Percentiles rank a stretch among this genome's conserved stretches.
Evolutionary conservation across 305 asterid species (phyloP).

Genomic region (Fraxinus sp.): DNA sequence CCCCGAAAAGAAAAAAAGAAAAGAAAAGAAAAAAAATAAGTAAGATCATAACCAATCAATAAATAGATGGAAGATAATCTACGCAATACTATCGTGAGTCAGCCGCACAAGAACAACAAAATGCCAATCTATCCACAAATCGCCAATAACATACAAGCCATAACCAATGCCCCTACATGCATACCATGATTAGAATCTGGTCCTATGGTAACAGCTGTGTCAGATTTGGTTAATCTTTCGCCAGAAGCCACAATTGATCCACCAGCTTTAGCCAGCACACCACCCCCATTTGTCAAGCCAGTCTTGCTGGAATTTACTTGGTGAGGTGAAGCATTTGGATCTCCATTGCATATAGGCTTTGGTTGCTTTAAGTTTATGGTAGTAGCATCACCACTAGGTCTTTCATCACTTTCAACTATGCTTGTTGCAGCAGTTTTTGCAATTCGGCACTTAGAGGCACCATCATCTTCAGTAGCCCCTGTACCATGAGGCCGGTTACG

Average conservation of each 20-base stretch:
- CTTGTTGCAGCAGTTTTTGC: conserved; percentile 37
- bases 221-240: conserved; percentile 52
- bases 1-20: not conserved
- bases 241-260: conserved; percentile 41
- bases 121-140: conserved; percentile 16
- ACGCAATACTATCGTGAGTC: not conserved
- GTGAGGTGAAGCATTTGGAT: conserved; percentile 53
- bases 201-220: conserved; percentile 40
- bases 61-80: not conserved
- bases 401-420: conserved; percentile 62
- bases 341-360: conserved; percentile 59
- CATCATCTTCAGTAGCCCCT: conserved; percentile 54
- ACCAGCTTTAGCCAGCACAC: conserved; percentile 40
- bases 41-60: not conserved
- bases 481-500: conserved; percentile 48
- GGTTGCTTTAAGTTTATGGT: conserved; percentile 51
- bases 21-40: not conserved
- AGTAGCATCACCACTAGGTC: conserved; percentile 52
- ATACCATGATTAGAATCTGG: conserved; percentile 53
- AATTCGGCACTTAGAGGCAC: conserved; percentile 41
- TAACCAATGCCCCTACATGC: conserved; percentile 13
- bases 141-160: conserved; percentile 13
- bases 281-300: conserved; percentile 46
- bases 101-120: not conserved
- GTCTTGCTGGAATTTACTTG: conserved; percentile 39